Evolutionary conservation across 2,329 filamentous ascomycete species (phyloP).

Genomic region (Graphium sp.): DNA sequence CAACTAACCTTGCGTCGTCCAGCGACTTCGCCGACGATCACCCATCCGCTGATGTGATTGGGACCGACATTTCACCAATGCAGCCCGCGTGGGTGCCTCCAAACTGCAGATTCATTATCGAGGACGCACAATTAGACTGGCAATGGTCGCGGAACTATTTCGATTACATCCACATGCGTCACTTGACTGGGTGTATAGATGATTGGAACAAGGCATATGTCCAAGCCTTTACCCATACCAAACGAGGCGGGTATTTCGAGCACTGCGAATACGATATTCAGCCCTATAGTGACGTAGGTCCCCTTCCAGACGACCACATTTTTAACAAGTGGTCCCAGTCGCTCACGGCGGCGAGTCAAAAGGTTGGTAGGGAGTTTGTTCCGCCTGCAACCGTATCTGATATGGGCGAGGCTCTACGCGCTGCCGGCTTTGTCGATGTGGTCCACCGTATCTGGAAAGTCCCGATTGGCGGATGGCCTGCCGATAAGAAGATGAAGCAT

Average conservation of each 20-base stretch:
- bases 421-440: constrained; percentile 21
- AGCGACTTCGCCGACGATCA: constrained; percentile 31
- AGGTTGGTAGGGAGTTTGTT: constrained; percentile 11
- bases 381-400: constrained; percentile 6
- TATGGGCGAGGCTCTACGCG: constrained; percentile 10
- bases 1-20: constrained; percentile 10
- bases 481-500: constrained; percentile 23
- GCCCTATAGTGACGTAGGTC: constrained; percentile 3
- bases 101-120: constrained; percentile 19
- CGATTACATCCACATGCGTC: constrained; percentile 41
- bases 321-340: constrained; percentile 12
- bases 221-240: constrained; percentile 30
- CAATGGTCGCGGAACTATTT: constrained; percentile 23
- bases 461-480: constrained; percentile 28
- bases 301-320: constrained; percentile 8
- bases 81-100: constrained; percentile 33
- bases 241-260: constrained; percentile 17
- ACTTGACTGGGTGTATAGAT: constrained; percentile 38
- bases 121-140: constrained; percentile 22
- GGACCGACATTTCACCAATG: constrained; percentile 38
- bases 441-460: constrained; percentile 20
- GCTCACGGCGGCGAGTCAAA: constrained; percentile 12
- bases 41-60: constrained; percentile 24
- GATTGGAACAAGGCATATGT: constrained; percentile 38
- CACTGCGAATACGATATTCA: constrained; percentile 10